Percentiles rank a stretch among this genome's conserved stretches.
phyloP scores from a whole-genome alignment of 768 basidiomycete genomes.

The Nevesoporus exiguus region DNA sequence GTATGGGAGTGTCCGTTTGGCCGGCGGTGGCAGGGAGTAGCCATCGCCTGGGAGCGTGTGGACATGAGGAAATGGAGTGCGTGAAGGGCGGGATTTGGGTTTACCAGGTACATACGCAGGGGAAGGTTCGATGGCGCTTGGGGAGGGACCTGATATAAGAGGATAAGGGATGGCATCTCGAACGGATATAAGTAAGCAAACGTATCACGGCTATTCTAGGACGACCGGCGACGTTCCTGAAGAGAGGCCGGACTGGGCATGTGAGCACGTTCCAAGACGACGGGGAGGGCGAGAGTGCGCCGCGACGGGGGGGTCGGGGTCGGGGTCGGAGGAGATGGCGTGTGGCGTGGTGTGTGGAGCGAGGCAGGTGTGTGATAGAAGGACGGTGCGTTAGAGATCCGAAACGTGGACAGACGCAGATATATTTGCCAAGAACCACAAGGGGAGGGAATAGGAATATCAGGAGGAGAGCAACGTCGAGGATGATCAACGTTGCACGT shows the following conservation, averaged over 20 bases:
- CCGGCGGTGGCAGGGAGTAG: not conserved
- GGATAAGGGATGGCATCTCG: constrained; percentile 9
- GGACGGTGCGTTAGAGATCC: constrained; percentile 10
- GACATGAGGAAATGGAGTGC: not conserved
- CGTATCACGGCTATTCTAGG: constrained; percentile 19
- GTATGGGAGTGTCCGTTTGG: constrained; percentile 8
- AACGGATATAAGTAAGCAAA: not conserved
- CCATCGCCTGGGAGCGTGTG: not conserved
- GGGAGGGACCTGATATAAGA: constrained; percentile 7
- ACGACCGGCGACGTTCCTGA: constrained; percentile 14
- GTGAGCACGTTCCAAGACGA: constrained; percentile 1
- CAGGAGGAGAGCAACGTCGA: no score
- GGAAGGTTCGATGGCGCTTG: not conserved
- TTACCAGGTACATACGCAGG: no score
- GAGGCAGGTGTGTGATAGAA: not conserved
- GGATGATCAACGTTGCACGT: constrained; percentile 10
- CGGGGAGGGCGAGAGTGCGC: not conserved
- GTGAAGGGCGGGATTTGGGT: not conserved
- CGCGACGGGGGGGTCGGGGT: no score
- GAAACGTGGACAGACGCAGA: constrained; percentile 11
- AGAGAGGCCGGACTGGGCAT: constrained; percentile 12
- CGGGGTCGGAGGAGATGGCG: not conserved
- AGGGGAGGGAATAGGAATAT: constrained; percentile 3
- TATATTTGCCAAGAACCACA: constrained; percentile 11
- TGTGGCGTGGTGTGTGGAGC: constrained; percentile 1